phyloP scores from a whole-genome alignment of 192 early-diverging fungal species.

The Cladochytrium replicatum region DNA sequence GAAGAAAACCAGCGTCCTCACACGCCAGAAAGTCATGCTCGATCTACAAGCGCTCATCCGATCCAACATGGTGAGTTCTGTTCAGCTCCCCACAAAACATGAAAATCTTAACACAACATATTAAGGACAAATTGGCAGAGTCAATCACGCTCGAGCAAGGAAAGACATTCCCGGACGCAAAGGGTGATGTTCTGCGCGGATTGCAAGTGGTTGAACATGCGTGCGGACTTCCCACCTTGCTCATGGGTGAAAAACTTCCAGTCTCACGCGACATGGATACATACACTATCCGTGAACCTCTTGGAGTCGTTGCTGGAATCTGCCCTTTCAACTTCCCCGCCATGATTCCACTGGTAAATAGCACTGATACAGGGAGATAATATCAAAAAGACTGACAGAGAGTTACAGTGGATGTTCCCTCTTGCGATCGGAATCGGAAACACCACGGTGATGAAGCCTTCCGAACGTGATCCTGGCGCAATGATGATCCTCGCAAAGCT shows the following conservation, averaged over 20 bases:
- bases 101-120: slow-evolving; percentile 3
- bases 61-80: slow-evolving; percentile 42
- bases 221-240: slow-evolving; percentile 61
- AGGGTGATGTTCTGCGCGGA: slow-evolving; percentile 84
- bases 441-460: slow-evolving; percentile 85
- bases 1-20: slow-evolving; percentile 70
- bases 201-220: slow-evolving; percentile 85
- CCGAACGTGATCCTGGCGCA: slow-evolving; percentile 88
- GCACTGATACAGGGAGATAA: neutral
- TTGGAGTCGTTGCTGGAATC: slow-evolving; percentile 88
- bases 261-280: slow-evolving; percentile 94
- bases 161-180: slow-evolving; percentile 85
- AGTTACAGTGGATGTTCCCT: slow-evolving; percentile 89
- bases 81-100: slow-evolving; percentile 1
- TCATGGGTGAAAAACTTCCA: slow-evolving; percentile 74
- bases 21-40: slow-evolving; percentile 85
- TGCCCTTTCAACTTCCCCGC: slow-evolving; percentile 97
- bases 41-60: slow-evolving; percentile 80
- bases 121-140: slow-evolving; percentile 56
- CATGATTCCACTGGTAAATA: slow-evolving; percentile 52
- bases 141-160: slow-evolving; percentile 86
- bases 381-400: neutral
- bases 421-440: slow-evolving; percentile 88
- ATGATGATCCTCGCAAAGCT: slow-evolving; percentile 81
- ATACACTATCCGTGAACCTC: slow-evolving; percentile 82